Base-by-base conservation (phyloP, 441 rosid genomes). In the Macaranga tanarius region DNA sequence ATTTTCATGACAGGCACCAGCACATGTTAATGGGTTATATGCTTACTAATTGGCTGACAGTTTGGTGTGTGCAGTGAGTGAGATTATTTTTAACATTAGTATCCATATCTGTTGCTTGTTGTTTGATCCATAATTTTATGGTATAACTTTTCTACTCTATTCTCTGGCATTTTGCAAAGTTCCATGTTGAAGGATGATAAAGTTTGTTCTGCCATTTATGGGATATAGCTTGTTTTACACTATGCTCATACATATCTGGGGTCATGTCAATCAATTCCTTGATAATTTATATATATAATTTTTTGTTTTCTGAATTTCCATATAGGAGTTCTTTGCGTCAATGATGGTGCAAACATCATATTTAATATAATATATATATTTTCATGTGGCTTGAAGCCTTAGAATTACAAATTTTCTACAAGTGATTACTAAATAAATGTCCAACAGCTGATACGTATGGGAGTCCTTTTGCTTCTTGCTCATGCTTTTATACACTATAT, bases 81-180 rank as follows among this genome's bases (percentile, higher is more conserved):
- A 23, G 47, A 59, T 42, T 17, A 15, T 4, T 56, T 38, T 62
- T 55, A 4, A 6, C 13, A 28, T 12, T n/a, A 17, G 3, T 40
- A 10, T 12, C 19, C 25, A 22, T 16, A 17, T 11, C 20, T 52
- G 62, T 17, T 63, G 4, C 48, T 42, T 65, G 64, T 20, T 74
- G 19, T 57, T 10, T 74, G 22, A 34, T 59, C 60, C 13, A 10
- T 48, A 59, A 59, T 66, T 22, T 19, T 56, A 28, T 67, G 47
- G 23, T 23, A 2, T 12, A 47, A 13, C 28, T 7, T 28, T 19
- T 60, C 15, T 23, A 7, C 23, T 7, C 17, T 52, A 40, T n/a
- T 52, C 31, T 70, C 20, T 65, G 38, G 54, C 45, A 64, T 70
- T 28, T 47, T 56, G 52, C 40, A 45, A 56, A 75, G 40, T 20